phyloP scores from a whole-genome alignment of 805 yeast genomes.

The Candida yuanshanica region DNA sequence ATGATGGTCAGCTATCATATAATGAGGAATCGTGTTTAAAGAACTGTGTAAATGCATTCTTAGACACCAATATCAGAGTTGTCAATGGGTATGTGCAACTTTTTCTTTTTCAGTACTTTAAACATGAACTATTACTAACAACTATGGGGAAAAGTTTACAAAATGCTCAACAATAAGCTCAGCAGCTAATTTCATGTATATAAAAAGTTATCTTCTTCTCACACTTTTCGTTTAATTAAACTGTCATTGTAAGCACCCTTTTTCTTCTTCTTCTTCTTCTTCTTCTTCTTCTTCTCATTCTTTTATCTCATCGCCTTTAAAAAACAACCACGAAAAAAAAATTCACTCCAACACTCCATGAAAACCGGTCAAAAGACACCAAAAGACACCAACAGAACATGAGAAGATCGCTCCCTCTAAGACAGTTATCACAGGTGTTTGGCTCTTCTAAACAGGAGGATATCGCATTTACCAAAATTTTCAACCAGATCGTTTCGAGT shows the following conservation, averaged over 20 bases:
- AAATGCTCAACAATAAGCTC: conserved; percentile 11
- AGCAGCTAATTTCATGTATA: background rate
- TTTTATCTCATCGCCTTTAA: too few relatives aligned
- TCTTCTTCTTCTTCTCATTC: background rate
- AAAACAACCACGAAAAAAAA: too few relatives aligned
- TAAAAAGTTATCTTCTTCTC: background rate
- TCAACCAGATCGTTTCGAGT: conserved; percentile 3
- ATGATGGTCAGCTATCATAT: conserved; percentile 42
- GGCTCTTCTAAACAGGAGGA: conserved; percentile 5
- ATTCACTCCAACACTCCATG: too few relatives aligned
- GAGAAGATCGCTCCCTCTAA: conserved; percentile 2
- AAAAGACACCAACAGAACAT: too few relatives aligned
- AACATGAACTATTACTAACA: conserved; percentile 2
- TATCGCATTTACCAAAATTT: background rate
- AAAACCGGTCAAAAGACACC: too few relatives aligned
- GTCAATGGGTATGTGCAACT: conserved; percentile 42
- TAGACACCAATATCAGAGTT: conserved; percentile 82
- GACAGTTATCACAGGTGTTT: background rate
- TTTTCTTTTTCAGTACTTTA: background rate
- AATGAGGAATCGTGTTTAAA: conserved; percentile 68
- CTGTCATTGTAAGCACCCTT: background rate
- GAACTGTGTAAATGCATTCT: conserved; percentile 79
- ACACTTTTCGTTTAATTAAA: too few relatives aligned
- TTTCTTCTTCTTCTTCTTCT: background rate
- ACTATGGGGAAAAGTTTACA: conserved; percentile 8